Conservation (phyloP, 2,329 filamentous ascomycete genomes). For the Sclerotinia nivalis region DNA sequence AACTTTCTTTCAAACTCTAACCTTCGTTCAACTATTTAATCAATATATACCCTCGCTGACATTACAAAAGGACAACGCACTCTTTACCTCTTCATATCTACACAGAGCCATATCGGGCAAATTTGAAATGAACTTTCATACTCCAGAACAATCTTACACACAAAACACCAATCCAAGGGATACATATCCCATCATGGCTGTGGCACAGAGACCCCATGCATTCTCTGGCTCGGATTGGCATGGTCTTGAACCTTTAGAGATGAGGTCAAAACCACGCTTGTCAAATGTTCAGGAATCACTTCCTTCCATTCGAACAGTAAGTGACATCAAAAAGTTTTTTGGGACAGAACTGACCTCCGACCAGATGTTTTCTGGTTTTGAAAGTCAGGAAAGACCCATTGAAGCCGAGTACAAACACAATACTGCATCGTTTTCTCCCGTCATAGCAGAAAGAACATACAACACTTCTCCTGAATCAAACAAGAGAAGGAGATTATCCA, state of each 20-base stretch:
- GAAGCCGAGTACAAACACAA: slow-evolving; percentile 10
- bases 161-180: background rate
- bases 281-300: slow-evolving; percentile 4
- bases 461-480: slow-evolving; percentile 19
- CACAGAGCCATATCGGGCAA: background rate
- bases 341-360: background rate
- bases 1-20: background rate
- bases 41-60: background rate
- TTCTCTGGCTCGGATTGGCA: slow-evolving; percentile 9
- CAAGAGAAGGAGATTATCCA: slow-evolving; percentile 14
- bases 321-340: background rate
- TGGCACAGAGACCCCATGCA: background rate
- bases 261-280: slow-evolving; percentile 8
- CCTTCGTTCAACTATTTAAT: background rate
- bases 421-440: background rate
- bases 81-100: background rate
- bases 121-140: slow-evolving; percentile 11
- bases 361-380: slow-evolving; percentile 4
- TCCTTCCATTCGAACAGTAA: slow-evolving; percentile 16
- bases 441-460: background rate
- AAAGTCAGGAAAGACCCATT: background rate
- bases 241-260: slow-evolving; percentile 3
- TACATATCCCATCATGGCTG: slow-evolving; percentile 7
- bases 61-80: background rate
- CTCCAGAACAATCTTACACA: background rate